Evolutionary conservation across 495 filamentous ascomycete genomes (phyloP), one percentile per base, ranked within the genome.

Genomic region (Annulohypoxylon maeteangense): DNA sequence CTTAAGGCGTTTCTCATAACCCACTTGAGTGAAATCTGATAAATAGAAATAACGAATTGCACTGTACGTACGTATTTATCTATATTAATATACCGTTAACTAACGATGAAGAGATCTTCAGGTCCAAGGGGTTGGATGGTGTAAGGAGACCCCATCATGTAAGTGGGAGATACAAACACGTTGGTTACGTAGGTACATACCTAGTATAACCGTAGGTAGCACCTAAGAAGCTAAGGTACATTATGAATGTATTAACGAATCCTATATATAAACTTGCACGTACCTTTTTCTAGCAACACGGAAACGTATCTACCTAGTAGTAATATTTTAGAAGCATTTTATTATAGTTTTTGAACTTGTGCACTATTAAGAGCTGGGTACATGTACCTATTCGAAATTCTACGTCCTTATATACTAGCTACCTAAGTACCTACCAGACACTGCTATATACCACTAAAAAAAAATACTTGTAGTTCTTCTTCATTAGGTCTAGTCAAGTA

Each of bases 161-260:
- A 38, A 56, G 32, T 56, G 32, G 18, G 16, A 38, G 18, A n/a
- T 38, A 56, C 53, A 36, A 50, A 50, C 22, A 51, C 23, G 47
- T 51, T 51, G 47, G 47, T 51, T 51, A 51, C 47, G 4, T 51
- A n/a, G 7, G 14, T 48, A 44, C 40, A n/a, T 40, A n/a, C 27
- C 6, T 40, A 44, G 7, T n/a, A 14, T 48, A 25, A 51, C 23
- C 12, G 16, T 56, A 53, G 7, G 48, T 31, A 38, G 20, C 10
- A 34, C 29, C 12, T 38, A 2, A 38, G 34, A 12, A 36, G 32
- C 8, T 55, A 11, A 40, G 31, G n/a, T 56, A 32, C 31, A 5
- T 10, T 36, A 36, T 16, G 5, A 10, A 14, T 40, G 36, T 22
- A 29, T n/a, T 10, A 5, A 51, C 11, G 0, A 4, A 51, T 14